Evolutionary conservation across 1,284 basidiomycete species (phyloP), one percentile per base, ranked within the genome.

Genomic region (Wallemia hederae): DNA sequence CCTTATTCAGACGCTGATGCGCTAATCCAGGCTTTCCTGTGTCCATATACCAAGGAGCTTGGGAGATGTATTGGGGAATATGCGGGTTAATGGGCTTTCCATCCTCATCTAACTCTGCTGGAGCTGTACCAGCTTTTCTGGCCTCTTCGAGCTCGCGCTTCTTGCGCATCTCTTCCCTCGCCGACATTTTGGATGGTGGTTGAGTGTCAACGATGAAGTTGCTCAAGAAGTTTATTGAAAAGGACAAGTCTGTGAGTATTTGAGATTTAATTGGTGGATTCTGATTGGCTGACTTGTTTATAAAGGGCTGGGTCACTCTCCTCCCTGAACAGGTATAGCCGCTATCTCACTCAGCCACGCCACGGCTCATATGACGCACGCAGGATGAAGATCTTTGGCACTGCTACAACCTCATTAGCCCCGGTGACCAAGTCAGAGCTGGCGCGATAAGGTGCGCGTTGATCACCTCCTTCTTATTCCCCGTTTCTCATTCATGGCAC

Each of bases 1-100:
- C 64, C 57, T 63, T 61, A n/a, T 77, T 80, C 64, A 79, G 80
- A 68, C 84, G 83, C 73, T 98, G 94, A 76, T 98, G 92, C 68
- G 81, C 85, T 61, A 99, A 78, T 9, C 89, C 88, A 1, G 90
- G 87, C 39, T 80, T 83, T 58, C 85, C 86, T 19, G 83, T 87
- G 71, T 91, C 85, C 67, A 96, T 79, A 71, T 97, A 99, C 94
- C 94, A 99, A 64, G 94, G 94, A 19, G 89, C 92, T 72, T 96
- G 88, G 3, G 70, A 67, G 71, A 73, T 74, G 65, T 71, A 73
- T 59, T 68, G 64, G 66, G 92, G 92, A 71, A 98, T 96, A 72
- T 98, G 92, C 31, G 94, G 94, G 69, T 98, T 99, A 74, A 98
- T 96, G 61, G 87, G 80, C 68, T 80, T 82, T 61, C 91, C 94